Evolutionary conservation across 306 rosid species (phyloP).

Genomic region (Vigna mungo): DNA sequence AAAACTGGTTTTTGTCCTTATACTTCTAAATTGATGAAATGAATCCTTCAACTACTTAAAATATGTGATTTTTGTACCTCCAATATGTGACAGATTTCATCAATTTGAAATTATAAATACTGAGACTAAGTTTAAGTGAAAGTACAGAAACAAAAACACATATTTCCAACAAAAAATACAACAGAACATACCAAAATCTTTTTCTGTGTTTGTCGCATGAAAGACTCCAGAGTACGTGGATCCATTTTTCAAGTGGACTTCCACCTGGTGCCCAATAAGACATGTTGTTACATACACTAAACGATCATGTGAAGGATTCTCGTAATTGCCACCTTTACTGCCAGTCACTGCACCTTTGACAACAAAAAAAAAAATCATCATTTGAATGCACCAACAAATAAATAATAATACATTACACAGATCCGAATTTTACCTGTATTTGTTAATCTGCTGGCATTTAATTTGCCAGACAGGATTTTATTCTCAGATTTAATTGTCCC

Average conservation of each 20-base stretch:
- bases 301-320: conserved; percentile 77
- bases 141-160: not conserved
- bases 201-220: conserved; percentile 76
- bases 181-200: conserved; percentile 77
- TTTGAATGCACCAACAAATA: conserved; percentile 1
- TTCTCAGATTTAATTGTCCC: conserved; percentile 64
- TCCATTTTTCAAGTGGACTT: conserved; percentile 88
- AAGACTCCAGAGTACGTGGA: conserved; percentile 85
- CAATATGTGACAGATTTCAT: not conserved
- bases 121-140: too few relatives aligned
- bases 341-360: conserved; percentile 59
- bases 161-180: not conserved
- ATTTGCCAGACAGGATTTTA: conserved; percentile 67
- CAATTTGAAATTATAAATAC: not conserved
- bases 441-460: conserved; percentile 62
- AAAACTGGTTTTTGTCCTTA: too few relatives aligned
- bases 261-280: conserved; percentile 84
- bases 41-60: not conserved
- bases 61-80: too few relatives aligned
- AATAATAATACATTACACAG: conserved; percentile 29
- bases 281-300: conserved; percentile 69
- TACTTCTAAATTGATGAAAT: not conserved
- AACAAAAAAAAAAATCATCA: conserved; percentile 42
- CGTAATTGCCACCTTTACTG: conserved; percentile 59
- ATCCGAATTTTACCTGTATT: conserved; percentile 55